Evolutionary conservation across 176 grass and related monocot species (phyloP).

Genomic region (Musa troglodytarum): DNA sequence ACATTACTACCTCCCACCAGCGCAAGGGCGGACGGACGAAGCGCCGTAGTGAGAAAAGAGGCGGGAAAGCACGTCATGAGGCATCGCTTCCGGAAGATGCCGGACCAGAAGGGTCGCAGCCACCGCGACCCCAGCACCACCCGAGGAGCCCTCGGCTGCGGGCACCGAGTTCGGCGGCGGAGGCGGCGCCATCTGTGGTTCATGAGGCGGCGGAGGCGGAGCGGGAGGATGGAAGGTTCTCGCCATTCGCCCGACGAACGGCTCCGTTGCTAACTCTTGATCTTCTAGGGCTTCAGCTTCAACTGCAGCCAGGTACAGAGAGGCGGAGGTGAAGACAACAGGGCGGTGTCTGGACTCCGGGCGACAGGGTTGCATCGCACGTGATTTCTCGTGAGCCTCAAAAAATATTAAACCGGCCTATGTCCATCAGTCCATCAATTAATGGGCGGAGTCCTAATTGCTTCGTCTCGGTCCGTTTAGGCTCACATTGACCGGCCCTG

Average conservation of each 20-base stretch:
- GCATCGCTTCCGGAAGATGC: conserved; percentile 78
- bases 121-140: background rate
- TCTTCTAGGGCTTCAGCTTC: no score
- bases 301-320: no score
- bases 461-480: no score
- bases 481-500: no score
- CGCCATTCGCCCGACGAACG: conserved; percentile 2
- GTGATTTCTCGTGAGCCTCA: no score
- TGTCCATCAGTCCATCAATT: no score
- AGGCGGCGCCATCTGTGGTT: conserved; percentile 8
- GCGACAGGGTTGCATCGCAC: no score
- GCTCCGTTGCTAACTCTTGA: background rate
- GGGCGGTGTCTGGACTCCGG: no score
- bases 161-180: background rate
- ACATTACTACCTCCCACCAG: conserved; percentile 68
- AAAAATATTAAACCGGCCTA: no score
- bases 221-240: background rate
- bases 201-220: background rate
- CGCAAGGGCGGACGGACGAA: conserved; percentile 56
- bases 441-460: no score
- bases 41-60: conserved; percentile 89
- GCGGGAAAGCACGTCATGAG: conserved; percentile 64
- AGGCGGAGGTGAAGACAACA: no score
- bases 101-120: conserved; percentile 67
- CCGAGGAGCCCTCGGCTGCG: background rate